Evolutionary conservation across 176 grass and related monocot genomes (phyloP).

Genomic region (Zizania latifolia): DNA sequence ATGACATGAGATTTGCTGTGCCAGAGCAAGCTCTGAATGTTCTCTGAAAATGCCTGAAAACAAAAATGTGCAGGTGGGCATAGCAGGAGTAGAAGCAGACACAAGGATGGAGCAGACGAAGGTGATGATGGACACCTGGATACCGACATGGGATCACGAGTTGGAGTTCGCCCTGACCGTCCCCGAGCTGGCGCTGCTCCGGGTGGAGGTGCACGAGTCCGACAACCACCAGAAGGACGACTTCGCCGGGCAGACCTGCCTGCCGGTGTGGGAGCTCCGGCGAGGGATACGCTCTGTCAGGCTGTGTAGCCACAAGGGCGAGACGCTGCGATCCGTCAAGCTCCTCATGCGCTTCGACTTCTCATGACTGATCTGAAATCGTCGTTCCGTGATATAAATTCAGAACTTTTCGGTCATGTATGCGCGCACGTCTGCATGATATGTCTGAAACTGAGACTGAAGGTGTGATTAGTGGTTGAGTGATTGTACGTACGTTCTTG

Average conservation of each 20-base stretch:
- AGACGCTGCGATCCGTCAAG: slow-evolving; percentile 51
- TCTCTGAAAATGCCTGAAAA: too few species aligned
- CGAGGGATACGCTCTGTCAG: slow-evolving; percentile 50
- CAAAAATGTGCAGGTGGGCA: slow-evolving; percentile 61
- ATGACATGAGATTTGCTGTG: too few species aligned
- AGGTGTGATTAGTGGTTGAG: background rate
- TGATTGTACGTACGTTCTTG: background rate
- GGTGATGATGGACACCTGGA: slow-evolving; percentile 59
- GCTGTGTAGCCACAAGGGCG: slow-evolving; percentile 38
- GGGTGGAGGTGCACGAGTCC: slow-evolving; percentile 74
- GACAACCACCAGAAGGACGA: slow-evolving; percentile 68
- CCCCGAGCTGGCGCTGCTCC: slow-evolving; percentile 75
- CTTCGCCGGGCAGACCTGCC: slow-evolving; percentile 67
- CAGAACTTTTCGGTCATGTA: background rate
- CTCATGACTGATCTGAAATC: background rate
- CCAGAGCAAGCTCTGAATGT: background rate
- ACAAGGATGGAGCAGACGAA: slow-evolving; percentile 49
- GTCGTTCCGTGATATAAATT: background rate
- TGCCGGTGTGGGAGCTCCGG: slow-evolving; percentile 73
- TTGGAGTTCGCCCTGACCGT: slow-evolving; percentile 43
- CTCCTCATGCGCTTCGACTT: slow-evolving; percentile 77
- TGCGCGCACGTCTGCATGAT: too few species aligned
- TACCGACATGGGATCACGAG: slow-evolving; percentile 70
- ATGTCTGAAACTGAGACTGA: too few species aligned
- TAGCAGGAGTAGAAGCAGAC: slow-evolving; percentile 60